Base-by-base conservation (phyloP, 768 basidiomycete species). In the Suillus placidus region DNA sequence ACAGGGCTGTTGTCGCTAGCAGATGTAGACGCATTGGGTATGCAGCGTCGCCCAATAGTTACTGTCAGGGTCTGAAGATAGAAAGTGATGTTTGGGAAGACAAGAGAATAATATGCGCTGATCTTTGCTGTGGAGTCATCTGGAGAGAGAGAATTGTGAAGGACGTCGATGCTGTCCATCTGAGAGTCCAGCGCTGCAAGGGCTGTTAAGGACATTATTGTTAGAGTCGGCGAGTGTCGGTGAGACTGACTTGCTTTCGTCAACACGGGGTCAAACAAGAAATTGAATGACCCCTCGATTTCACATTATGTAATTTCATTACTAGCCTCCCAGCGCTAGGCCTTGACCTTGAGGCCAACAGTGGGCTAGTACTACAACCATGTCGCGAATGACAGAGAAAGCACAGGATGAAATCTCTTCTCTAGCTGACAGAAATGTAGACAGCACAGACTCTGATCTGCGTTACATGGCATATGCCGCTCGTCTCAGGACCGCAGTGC, bases 51-150 rank as follows among this genome's bases (percentile, higher is more conserved):
- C 49, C 97, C 97, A 77, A 99, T 96, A 65, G 94, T 94, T 71
- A 97, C 92, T 47, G 87, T 89, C 68, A 97, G 89, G 26, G 94
- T 98, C 80, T 97, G 93, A 64, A 99, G 92, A 82, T 96, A 99
- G 80, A 97, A 99, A 63, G 94, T 94, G 80, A 95, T 96, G 76
- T 90, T 87, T 38, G 93, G 93, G 75, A 97, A 97, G 77, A 94
- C 92, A 65, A 97, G 90, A 75, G 90, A 92, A 80, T 95, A 96
- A 75, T 95, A 97, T 67, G 95, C 95, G 76, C 90, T 89, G 74
- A 95, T 94, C 86, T 88, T 93, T 80, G 90, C 88, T 69, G 89
- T 85, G 34, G 77, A 72, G 42, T 72, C 64, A 56, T 72, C 72
- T 68, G 62, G 62, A 18, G 54, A 13, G 1, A 10, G 6, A 7